Percentiles rank a stretch among this genome's conserved stretches.
Evolutionary conservation across 768 basidiomycete genomes (phyloP).

Genomic region (Psilocybe subaeruginosa): DNA sequence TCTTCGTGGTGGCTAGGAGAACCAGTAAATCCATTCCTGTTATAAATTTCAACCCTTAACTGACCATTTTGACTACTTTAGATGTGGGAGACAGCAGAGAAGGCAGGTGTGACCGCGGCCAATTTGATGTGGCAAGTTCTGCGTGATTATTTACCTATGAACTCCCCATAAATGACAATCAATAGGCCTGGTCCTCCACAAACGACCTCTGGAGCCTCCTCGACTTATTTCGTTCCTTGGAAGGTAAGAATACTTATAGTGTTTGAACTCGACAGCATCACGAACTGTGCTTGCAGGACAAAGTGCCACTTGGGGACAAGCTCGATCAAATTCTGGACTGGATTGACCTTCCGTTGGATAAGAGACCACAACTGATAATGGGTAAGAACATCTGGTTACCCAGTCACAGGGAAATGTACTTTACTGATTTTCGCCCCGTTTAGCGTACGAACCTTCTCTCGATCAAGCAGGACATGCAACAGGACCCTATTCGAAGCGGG

Average conservation of each 20-base stretch:
- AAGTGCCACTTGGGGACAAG: conserved; percentile 69
- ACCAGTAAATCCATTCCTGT: conserved; percentile 52
- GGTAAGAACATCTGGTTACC: conserved; percentile 39
- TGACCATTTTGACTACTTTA: conserved; percentile 29
- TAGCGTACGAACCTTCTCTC: conserved; percentile 83
- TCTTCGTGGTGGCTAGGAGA: conserved; percentile 88
- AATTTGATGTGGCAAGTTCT: conserved; percentile 87
- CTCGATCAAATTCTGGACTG: conserved; percentile 78
- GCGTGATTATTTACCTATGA: background rate
- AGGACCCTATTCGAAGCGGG: conserved; percentile 68
- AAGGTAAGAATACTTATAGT: conserved; percentile 42
- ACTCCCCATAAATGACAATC: background rate
- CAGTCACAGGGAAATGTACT: background rate
- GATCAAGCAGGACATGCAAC: conserved; percentile 83
- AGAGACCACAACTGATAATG: conserved; percentile 78
- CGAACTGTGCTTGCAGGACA: conserved; percentile 40
- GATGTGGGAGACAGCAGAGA: conserved; percentile 91
- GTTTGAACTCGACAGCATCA: background rate
- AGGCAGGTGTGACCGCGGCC: conserved; percentile 73
- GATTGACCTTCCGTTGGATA: conserved; percentile 76
- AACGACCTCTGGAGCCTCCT: conserved; percentile 63
- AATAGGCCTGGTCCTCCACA: conserved; percentile 81
- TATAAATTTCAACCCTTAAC: background rate
- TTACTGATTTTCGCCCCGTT: conserved; percentile 1
- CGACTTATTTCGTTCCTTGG: conserved; percentile 84